Evolutionary conservation across 2,329 filamentous ascomycete genomes (phyloP).

Genomic region (Trichophyton schoenleinii): DNA sequence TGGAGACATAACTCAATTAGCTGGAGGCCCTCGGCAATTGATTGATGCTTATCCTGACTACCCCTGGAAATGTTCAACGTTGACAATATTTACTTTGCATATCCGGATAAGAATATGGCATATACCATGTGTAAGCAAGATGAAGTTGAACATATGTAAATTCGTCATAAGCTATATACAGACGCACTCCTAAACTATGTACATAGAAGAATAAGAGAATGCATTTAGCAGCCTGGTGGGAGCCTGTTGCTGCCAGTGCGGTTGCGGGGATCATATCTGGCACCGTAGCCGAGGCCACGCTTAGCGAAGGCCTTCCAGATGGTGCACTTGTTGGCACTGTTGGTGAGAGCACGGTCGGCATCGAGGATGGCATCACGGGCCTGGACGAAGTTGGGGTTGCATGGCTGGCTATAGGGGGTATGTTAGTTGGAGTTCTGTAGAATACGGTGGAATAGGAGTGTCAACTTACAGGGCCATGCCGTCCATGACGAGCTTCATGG

Average conservation of each 20-base stretch:
- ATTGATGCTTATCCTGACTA: too few species aligned
- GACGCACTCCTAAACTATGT: background rate
- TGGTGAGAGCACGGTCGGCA: slow-evolving; percentile 10
- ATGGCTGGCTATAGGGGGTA: slow-evolving; percentile 6
- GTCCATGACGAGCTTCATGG: slow-evolving; percentile 12
- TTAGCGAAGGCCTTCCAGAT: slow-evolving; percentile 12
- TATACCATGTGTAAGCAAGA: background rate
- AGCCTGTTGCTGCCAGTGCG: slow-evolving; percentile 2
- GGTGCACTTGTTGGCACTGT: slow-evolving; percentile 9
- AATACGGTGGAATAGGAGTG: background rate
- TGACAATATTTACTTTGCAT: too few species aligned
- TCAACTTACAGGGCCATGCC: slow-evolving; percentile 13
- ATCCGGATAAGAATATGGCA: too few species aligned
- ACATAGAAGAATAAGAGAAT: background rate
- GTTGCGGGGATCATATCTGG: background rate
- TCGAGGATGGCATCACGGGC: slow-evolving; percentile 12
- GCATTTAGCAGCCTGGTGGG: background rate
- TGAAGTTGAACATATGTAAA: background rate
- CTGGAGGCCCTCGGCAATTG: too few species aligned
- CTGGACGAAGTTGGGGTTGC: slow-evolving; percentile 14
- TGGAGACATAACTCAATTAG: too few species aligned
- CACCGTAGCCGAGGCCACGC: slow-evolving; percentile 8
- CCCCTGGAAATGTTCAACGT: too few species aligned
- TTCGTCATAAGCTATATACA: background rate
- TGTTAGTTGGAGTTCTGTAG: background rate